A percentile compares a stretch with the other conserved stretches of the same genome.
phyloP scores from a whole-genome alignment of 495 filamentous ascomycete genomes.

The Neurospora tetrasperma region DNA sequence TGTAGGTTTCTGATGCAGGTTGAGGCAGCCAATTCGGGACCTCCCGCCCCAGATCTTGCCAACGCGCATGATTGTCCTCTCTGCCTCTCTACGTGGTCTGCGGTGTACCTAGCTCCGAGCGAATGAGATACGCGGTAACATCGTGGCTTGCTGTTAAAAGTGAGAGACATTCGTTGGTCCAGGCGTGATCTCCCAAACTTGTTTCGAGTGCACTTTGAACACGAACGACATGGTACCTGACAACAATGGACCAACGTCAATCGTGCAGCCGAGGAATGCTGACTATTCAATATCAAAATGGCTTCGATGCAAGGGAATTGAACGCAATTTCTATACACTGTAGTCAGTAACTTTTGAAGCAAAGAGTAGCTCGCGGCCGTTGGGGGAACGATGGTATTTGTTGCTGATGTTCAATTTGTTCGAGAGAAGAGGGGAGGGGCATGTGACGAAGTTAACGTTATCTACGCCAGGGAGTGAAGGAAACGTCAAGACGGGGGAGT shows the following conservation, averaged over 20 bases:
- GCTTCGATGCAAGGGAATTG: not conserved
- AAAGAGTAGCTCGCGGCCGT: not conserved
- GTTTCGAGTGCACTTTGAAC: not conserved
- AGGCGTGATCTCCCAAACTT: not conserved
- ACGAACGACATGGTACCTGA: not conserved
- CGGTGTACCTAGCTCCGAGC: not conserved
- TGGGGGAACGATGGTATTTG: not conserved
- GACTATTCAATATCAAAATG: not conserved
- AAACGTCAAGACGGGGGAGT: no score
- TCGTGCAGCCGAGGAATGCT: not conserved
- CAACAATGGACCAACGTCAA: not conserved
- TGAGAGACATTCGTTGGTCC: not conserved
- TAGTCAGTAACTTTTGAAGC: not conserved
- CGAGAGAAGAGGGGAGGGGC: not conserved
- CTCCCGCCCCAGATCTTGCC: not conserved
- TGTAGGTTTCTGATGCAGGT: not conserved
- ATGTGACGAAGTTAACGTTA: not conserved
- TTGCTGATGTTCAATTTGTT: not conserved
- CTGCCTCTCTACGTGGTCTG: not conserved
- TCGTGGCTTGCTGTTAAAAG: not conserved
- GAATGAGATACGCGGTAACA: not conserved
- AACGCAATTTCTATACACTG: not conserved
- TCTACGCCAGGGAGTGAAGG: not conserved
- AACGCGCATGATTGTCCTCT: not conserved
- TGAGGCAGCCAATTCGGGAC: not conserved